phyloP scores from a whole-genome alignment of 305 asterid genomes.

The Rubia tinctorum region DNA sequence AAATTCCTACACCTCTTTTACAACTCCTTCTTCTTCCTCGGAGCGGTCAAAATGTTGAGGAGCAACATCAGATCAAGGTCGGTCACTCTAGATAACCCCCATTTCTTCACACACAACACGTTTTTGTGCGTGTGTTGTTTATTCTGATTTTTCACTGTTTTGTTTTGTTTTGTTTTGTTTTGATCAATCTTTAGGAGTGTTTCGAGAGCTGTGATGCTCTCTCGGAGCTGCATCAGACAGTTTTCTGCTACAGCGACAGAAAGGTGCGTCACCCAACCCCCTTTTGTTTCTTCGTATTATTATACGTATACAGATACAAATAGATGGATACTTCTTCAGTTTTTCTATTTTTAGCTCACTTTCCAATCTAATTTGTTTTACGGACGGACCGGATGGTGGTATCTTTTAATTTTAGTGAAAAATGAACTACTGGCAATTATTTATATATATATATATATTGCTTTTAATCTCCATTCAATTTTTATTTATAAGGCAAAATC shows the following conservation, averaged over 20 bases:
- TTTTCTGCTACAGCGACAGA: neutral
- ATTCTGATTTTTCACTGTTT: neutral
- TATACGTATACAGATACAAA: too few species aligned
- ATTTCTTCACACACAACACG: neutral
- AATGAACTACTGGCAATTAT: too few species aligned
- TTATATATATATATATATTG: too few species aligned
- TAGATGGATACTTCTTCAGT: too few species aligned
- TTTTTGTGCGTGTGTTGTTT: neutral
- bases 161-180: neutral
- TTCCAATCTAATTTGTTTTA: too few species aligned
- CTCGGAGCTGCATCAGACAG: neutral
- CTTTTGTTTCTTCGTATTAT: neutral
- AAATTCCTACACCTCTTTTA: neutral
- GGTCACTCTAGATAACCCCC: neutral
- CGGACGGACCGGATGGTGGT: too few species aligned
- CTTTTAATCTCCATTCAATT: too few species aligned
- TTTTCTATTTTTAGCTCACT: too few species aligned
- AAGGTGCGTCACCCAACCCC: neutral
- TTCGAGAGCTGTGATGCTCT: neutral
- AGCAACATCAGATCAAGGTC: neutral
- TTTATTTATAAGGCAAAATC: too few species aligned
- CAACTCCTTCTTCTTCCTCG: neutral
- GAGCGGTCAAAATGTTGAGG: neutral
- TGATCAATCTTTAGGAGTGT: neutral
- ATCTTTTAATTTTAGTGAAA: too few species aligned